Base-by-base conservation (phyloP, 768 basidiomycete species). In the Xerocomellus intermedius region DNA sequence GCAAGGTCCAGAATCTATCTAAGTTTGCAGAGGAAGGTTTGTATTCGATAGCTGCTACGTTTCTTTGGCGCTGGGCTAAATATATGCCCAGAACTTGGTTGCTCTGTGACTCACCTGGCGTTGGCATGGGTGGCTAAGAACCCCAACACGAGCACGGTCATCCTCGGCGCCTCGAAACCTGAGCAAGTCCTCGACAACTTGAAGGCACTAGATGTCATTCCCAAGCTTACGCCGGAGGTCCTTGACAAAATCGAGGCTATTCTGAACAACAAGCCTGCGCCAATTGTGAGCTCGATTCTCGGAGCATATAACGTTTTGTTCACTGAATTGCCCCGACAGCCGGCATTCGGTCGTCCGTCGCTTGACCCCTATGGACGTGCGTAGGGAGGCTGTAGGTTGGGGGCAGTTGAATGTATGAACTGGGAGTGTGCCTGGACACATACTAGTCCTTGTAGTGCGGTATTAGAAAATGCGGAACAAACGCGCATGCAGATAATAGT, bases 91-190 rank as follows among this genome's bases (percentile, higher is more conserved):
- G 73, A 77, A 58, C 69, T 85, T n/a, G 79, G 72, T 14, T 75
- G 73, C 50, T 77, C 71, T 19, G 73, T 78, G 57, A 71, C 78
- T n/a, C 75, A 76, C 38, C 71, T 85, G 45, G 77, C 84, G 2
- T 72, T 85, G 53, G 84, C 84, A 21, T 85, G 83, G 83, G 69
- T 77, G 8, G 73, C 77, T 9, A 71, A 65, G 57, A 78, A 82
- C 64, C 74, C 77, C n/a, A 78, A 78, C 65, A 78, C 77, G 41
- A 71, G 73, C 51, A 77, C 75, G 17, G 72, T 79, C 48, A 78
- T 81, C 54, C 71, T 81, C 38, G 79, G 81, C 7, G 79, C 78
- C 5, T 74, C 78, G 38, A 79, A 73, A 57, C 73, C 77, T 13
- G 73, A 78, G 59, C 80, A 82, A 57, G 66, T 82, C 26, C 42